Evolutionary conservation across 176 grass and related monocot species (phyloP), one percentile per base, ranked within the genome.

Genomic region (Tuctoria greenei): DNA sequence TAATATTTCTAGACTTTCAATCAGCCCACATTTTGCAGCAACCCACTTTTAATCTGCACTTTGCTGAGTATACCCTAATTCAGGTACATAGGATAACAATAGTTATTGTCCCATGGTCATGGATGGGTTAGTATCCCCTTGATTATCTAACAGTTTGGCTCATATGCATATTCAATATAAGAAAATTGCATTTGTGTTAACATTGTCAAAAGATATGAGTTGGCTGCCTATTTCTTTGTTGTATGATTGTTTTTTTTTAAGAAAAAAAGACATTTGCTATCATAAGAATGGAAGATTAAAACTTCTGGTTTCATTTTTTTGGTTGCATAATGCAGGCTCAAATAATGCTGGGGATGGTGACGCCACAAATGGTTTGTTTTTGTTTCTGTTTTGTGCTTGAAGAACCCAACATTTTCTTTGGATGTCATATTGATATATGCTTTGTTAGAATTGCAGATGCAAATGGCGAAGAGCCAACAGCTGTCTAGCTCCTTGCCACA

Each of bases 301-400:
- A 59, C 9, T 34, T 75, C 46, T 56, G 31, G 31, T 31, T 42
- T 81, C 9, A 52, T 5, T 64, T 62, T 31, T 72, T 60, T 31
- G 72, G 24, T 84, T 83, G 4, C 81, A 51, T 20, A 51, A 65
- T 86, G 71, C 85, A 99, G 96, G 85, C 87, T 75, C 87, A 95
- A 73, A 92, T 99, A 92, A 95, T 95, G 92, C 87, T 99, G 2
- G 96, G 89, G n/a, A 80, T 99, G 83, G 87, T 84, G 73, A 86
- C 87, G 10, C 89, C 92, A 66, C 96, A 92, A 71, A 92, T 86
- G 85, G 96, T 99, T 77, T 35, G 74, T 42, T 84, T 49, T 65
- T 54, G 37, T 39, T 69, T 88, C 20, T 69, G 8, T 83, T 45
- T 28, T 65, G 36, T 74, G 10, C 37, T 74, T 39, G 55, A 66